Conservation (phyloP, 2,329 filamentous ascomycete genomes). For the Alternaria angustiovoidea region DNA sequence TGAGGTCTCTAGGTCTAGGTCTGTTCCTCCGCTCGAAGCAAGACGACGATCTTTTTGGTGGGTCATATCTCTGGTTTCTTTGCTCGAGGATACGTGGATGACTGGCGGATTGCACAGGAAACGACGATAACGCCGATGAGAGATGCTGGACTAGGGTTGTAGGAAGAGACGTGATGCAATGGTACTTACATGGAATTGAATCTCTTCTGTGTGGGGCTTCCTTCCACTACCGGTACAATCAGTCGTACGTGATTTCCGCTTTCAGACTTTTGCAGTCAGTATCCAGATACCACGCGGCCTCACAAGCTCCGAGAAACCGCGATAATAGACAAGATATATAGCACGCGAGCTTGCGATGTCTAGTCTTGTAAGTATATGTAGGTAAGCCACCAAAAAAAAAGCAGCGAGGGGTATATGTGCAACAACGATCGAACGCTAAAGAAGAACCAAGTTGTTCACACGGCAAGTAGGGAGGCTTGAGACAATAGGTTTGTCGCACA, state of each 20-base stretch:
- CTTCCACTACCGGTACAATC: not conserved
- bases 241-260: not conserved
- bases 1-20: not conserved
- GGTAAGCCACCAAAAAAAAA: conserved; percentile 2
- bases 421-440: not conserved
- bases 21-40: not conserved
- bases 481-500: not conserved
- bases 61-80: not conserved
- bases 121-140: not conserved
- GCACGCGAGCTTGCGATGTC: not conserved
- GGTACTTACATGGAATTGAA: not conserved
- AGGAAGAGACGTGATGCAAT: not conserved
- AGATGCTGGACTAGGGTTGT: not conserved
- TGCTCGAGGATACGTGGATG: not conserved
- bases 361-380: not conserved
- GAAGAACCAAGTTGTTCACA: not conserved
- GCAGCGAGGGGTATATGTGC: conserved; percentile 10
- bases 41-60: not conserved
- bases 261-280: not conserved
- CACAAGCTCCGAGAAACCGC: not conserved
- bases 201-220: not conserved
- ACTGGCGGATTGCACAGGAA: not conserved
- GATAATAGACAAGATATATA: not conserved
- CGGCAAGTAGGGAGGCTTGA: not conserved
- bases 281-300: not conserved